Percentiles rank a stretch among this genome's conserved stretches.
These are phyloP conservation scores for Fragaria iinumae DNA, from an alignment of 306 rosid species.

Conservation along the genomic window DNA sequence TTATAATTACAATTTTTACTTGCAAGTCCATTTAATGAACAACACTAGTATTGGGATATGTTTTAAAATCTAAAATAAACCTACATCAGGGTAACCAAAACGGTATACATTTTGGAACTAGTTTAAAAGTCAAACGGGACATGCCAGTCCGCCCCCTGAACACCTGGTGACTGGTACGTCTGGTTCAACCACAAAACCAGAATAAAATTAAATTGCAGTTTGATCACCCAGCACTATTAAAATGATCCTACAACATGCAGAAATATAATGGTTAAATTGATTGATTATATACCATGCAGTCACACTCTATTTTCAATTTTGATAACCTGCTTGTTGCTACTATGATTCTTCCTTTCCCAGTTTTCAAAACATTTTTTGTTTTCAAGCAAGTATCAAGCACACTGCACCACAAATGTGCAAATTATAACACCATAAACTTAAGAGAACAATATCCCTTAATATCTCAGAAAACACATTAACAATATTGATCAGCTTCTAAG, in stretches of 20 bases:
- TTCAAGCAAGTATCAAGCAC: background rate
- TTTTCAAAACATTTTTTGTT: background rate
- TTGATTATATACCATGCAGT: background rate
- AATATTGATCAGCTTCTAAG: background rate
- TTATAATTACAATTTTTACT: background rate
- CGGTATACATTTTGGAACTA: background rate
- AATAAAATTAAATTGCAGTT: background rate
- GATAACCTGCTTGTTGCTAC: background rate
- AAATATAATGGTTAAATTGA: background rate
- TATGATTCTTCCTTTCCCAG: background rate
- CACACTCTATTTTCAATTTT: background rate
- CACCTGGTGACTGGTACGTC: background rate
- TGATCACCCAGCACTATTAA: background rate
- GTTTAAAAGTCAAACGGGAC: background rate
- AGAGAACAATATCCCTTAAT: background rate
- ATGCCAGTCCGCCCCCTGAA: background rate
- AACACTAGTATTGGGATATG: background rate
- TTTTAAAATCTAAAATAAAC: background rate
- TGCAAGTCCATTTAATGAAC: background rate
- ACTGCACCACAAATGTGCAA: background rate
- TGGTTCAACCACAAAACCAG: background rate
- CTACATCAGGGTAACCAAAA: background rate
- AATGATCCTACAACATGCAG: background rate
- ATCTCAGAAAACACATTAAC: background rate
- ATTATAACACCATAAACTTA: background rate